Conservation (phyloP, 306 rosid species). For the Medicago arabica region DNA sequence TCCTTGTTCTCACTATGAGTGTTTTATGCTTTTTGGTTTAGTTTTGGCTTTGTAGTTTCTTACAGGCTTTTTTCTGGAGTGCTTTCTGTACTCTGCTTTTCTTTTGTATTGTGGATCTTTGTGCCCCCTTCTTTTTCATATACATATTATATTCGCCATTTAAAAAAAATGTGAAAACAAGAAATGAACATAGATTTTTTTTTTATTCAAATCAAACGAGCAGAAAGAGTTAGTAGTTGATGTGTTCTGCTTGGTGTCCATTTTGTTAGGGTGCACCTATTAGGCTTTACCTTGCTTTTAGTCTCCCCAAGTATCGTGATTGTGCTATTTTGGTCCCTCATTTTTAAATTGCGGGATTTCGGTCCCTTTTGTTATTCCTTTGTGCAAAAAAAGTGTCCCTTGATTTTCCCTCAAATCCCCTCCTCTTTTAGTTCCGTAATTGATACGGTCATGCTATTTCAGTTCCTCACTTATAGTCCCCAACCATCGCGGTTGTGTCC, state of each 20-base stretch:
- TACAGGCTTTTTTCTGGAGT: no score
- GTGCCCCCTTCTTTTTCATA: no score
- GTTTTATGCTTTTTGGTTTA: no score
- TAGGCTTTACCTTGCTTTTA: background rate
- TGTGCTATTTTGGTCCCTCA: background rate
- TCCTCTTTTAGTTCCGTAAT: background rate
- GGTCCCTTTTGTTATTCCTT: background rate
- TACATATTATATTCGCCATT: no score
- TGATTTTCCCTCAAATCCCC: background rate
- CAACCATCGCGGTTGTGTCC: background rate
- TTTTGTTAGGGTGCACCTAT: background rate
- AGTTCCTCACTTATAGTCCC: background rate
- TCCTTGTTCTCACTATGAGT: no score
- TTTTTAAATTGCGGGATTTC: background rate
- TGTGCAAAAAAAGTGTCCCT: background rate
- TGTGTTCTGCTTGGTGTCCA: no score
- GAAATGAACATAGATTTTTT: background rate
- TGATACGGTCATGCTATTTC: background rate
- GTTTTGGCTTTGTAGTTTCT: no score
- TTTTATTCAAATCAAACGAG: background rate
- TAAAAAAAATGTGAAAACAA: background rate
- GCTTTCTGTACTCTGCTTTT: no score
- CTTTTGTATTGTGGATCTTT: no score
- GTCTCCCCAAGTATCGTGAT: background rate
- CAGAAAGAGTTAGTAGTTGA: slow-evolving; percentile 4